Conservation (phyloP, 2,329 filamentous ascomycete species). For the Ophiostoma sp. region DNA sequence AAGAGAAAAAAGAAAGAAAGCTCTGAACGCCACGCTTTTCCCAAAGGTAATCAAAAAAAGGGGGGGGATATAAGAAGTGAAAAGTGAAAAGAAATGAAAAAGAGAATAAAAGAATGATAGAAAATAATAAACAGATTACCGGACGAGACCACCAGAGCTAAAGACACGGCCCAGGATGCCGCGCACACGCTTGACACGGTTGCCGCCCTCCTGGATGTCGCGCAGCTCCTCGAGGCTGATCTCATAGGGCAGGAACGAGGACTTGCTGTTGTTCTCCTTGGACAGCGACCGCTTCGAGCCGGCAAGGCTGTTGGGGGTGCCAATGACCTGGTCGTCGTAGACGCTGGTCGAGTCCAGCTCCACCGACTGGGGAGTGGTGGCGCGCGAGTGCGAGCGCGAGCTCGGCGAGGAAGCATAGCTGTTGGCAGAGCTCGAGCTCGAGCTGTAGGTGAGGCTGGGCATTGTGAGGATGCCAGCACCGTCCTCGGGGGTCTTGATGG, state of each 20-base stretch:
- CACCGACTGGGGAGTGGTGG: constrained; percentile 46
- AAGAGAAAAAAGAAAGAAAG: background rate
- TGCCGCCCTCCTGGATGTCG: constrained; percentile 45
- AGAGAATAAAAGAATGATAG: background rate
- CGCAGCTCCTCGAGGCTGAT: constrained; percentile 50
- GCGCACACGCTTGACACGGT: constrained; percentile 44
- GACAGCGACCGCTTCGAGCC: constrained; percentile 25
- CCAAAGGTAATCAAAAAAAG: constrained; percentile 18
- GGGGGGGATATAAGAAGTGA: constrained; percentile 18
- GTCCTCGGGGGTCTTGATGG: constrained; percentile 32
- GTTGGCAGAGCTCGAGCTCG: constrained; percentile 42
- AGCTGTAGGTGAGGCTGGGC: constrained; percentile 45
- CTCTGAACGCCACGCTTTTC: constrained; percentile 25
- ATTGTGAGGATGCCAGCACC: constrained; percentile 29
- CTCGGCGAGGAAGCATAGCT: constrained; percentile 44
- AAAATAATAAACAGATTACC: constrained; percentile 30
- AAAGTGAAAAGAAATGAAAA: constrained; percentile 1
- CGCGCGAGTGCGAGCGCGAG: constrained; percentile 42
- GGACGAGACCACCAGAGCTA: constrained; percentile 37
- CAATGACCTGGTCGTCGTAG: constrained; percentile 38
- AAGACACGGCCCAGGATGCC: constrained; percentile 53
- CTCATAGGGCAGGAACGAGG: constrained; percentile 48
- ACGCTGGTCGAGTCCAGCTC: constrained; percentile 43
- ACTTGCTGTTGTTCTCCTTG: constrained; percentile 9
- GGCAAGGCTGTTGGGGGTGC: constrained; percentile 28